Conservation (phyloP, 2,329 filamentous ascomycete genomes). For the Verticillium longisporum region DNA sequence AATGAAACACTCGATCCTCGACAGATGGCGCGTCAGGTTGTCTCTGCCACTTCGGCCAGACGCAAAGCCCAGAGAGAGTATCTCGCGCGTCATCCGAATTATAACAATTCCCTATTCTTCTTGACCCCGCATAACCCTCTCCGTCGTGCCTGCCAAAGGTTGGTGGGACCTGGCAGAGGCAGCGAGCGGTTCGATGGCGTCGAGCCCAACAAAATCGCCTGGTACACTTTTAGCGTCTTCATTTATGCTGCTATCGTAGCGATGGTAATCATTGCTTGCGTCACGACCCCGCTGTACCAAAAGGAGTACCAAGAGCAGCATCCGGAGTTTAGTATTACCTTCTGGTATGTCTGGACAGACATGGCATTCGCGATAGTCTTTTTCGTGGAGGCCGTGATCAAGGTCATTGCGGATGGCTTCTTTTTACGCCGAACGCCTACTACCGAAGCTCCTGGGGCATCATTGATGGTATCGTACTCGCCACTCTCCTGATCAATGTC, state of each 20-base stretch:
- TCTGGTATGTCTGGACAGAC: constrained; percentile 96
- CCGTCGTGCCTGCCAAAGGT: constrained; percentile 74
- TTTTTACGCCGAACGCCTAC: constrained; percentile 98
- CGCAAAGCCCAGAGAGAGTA: constrained; percentile 90
- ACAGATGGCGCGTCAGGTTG: constrained; percentile 84
- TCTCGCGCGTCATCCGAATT: constrained; percentile 75
- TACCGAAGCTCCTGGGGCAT: constrained; percentile 95
- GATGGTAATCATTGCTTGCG: constrained; percentile 94
- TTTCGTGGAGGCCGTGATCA: constrained; percentile 78
- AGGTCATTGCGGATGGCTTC: constrained; percentile 90
- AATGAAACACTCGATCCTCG: constrained; percentile 79
- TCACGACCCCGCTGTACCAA: constrained; percentile 92
- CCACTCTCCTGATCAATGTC: constrained; percentile 95
- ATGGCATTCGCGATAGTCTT: constrained; percentile 85
- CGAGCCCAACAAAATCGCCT: constrained; percentile 79
- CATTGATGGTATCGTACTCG: constrained; percentile 84
- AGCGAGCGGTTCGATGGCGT: constrained; percentile 82
- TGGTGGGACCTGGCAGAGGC: constrained; percentile 88
- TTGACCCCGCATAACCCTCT: constrained; percentile 75
- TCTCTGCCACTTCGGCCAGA: constrained; percentile 73
- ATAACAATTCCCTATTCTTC: constrained; percentile 87
- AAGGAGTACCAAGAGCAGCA: constrained; percentile 69
- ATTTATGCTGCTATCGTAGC: constrained; percentile 91
- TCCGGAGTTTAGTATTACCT: constrained; percentile 51
- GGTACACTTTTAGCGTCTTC: constrained; percentile 90